Evolutionary conservation across 306 rosid genomes (phyloP), one percentile per base, ranked within the genome.

Genomic region (Macrotyloma uniflorum): DNA sequence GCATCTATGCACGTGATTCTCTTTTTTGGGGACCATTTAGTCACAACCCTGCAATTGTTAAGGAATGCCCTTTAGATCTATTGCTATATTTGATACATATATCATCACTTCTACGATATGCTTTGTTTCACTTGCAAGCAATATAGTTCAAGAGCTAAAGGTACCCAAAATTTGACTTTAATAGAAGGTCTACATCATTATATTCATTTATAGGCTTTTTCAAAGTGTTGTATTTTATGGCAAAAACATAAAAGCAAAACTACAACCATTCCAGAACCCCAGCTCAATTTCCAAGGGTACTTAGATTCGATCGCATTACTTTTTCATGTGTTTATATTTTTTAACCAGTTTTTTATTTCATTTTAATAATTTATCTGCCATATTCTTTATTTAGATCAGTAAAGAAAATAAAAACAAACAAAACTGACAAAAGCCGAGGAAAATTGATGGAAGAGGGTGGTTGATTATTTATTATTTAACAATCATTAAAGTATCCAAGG

Each of bases 1-100:
- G 88, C 83, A 82, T 59, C 86, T 61, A 74, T 83, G 84, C 90
- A 89, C 88, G 93, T 89, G 91, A 75, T 79, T 76, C 86, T 62
- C 85, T 81, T 80, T 53, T 36, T 67, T 49, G 88, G 72, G 91
- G 89, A 89, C 85, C 87, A 79, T 16, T 43, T 47, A 42, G 40
- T 61, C 81, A 70, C 51, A 43, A 62, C 35, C 8, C 18, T 51
- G 50, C 57, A 6, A 69, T 32, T 84, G 32, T 80, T 45, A 59
- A 13, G 5, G 65, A 43, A 18, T 67, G 23, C 64, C 66, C 59
- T 72, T 70, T 65, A 43, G 62, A 54, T 78, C 68, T 65, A 61
- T 28, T 73, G 61, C 51, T 20, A 70, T 55, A 62, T 67, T 49
- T 78, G 75, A 68, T 43, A 35, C 26, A 72, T 64, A 10, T 23